Evolutionary conservation across 2,329 filamentous ascomycete species (phyloP), one percentile per base, ranked within the genome.

Genomic region (Neonectria sp.): DNA sequence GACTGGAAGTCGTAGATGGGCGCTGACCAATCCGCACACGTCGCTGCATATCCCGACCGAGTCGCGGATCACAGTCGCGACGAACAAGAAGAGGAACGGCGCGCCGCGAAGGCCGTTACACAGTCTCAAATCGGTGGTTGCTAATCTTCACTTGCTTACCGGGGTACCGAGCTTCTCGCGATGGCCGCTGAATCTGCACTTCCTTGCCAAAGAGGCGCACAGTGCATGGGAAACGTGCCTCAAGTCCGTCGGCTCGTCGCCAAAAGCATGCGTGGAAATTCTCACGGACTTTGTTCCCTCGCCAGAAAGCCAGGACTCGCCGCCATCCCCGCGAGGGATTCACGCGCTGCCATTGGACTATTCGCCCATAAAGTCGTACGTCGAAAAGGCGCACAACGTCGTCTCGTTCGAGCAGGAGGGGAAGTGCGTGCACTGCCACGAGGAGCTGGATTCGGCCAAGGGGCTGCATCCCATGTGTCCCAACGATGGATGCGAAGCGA

Each of bases 111-210:
- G 89, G 33, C 90, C 92, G 8, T 79, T 82, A 2, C 84, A 86
- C 33, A 92, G 86, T 17, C 78, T 97, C 51, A 86, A 83, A 27
- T 92, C 92, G 4, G 86, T 94, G 45, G 79, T 98, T 31, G 91
- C 92, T 3, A 96, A 97, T 74, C 80, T 98, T 29, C 93, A 97
- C 78, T 84, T 96, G 3, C 85, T 99, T 1, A 86, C 97, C 2
- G 88, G 92, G 1, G 93, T 95, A 2, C 87, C 89, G 3, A 96
- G 93, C 79, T 98, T 98, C 78, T 83, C 85, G 17, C 85, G 90
- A 52, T 97, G 95, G 95, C 95, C 95, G 24, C 84, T 99, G 60
- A 88, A 88, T 60, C 78, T 98, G 53, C 91, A 93, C 27, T 95
- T 98, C 80, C 95, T 97, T 72, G 85, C 86, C 2, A 82, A 84